Evolutionary conservation across 306 rosid genomes (phyloP), one percentile per base, ranked within the genome.

Genomic region (Sesbania bispinosa): DNA sequence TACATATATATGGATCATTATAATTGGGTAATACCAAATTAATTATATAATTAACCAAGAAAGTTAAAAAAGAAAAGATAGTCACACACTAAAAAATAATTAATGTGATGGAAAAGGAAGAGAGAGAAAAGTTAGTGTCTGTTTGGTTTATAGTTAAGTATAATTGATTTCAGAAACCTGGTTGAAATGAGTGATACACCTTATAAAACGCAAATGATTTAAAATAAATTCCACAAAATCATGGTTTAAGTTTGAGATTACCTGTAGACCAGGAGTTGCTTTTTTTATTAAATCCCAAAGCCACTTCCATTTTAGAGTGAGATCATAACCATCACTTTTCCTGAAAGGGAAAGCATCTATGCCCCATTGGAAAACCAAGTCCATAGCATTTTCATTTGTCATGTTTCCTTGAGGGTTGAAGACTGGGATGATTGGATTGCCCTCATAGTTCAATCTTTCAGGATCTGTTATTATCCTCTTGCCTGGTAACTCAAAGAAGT

Each of bases 291-390:
- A 3, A 9, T 79, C 69, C 83, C 83, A 79, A 10, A 79, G 75
- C 83, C 83, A 79, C 10, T 47, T 55, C 83, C 75, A 79, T 27
- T 79, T 79, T 0, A 3, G 55, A 36, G 3, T 2, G 38, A 73
- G 83, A 2, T 72, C 64, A 15, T 0, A 3, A 46, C 79, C 79
- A 58, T 79, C 79, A 8, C 0, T 27, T 67, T 57, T 21, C 42
- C 79, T 65, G n/a, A 79, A 79, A 29, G 83, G 83, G 26, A 79
- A 79, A 1, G 79, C 79, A 0, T 73, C 71, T 9, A 79, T 73
- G 1, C 78, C 83, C 83, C 83, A 79, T 66, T 79, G 75, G 47
- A 79, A 79, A 45, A 79, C 73, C 14, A 73, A 62, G 0, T 66
- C 70, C 48, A 55, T 60, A 5, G 83, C 79, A 24, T 79, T 23